These are phyloP conservation scores for Penicillium diatomitis DNA, from an alignment of 495 filamentous ascomycete genomes.

Conservation along the genomic window DNA sequence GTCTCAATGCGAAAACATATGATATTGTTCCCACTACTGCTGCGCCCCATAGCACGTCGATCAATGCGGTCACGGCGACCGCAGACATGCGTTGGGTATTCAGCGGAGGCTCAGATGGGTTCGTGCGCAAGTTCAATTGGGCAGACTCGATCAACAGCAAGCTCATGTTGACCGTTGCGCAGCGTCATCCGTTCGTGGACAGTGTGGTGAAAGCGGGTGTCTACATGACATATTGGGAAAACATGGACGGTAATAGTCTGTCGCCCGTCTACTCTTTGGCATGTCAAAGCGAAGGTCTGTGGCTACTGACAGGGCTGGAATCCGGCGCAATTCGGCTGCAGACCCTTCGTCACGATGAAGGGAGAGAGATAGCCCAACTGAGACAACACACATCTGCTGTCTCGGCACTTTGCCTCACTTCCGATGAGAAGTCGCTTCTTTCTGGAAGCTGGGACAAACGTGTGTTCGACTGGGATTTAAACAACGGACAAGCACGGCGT, in stretches of 20 bases:
- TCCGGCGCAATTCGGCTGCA: conserved; percentile 89
- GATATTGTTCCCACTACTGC: conserved; percentile 97
- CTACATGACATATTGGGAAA: conserved; percentile 95
- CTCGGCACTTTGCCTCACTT: conserved; percentile 71
- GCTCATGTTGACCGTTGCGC: conserved; percentile 85
- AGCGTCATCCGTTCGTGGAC: conserved; percentile 94
- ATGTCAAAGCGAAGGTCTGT: conserved; percentile 78
- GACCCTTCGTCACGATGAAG: conserved; percentile 90
- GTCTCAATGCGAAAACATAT: conserved; percentile 72
- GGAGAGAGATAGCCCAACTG: conserved; percentile 72
- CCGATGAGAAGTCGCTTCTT: conserved; percentile 79
- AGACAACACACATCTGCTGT: conserved; percentile 86
- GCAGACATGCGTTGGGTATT: conserved; percentile 95
- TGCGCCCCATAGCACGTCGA: conserved; percentile 87
- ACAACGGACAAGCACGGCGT: conserved; percentile 70
- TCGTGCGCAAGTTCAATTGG: conserved; percentile 93
- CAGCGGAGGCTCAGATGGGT: conserved; percentile 87
- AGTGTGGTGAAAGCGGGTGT: conserved; percentile 91
- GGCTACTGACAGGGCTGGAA: conserved; percentile 84
- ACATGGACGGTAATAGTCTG: conserved; percentile 49
- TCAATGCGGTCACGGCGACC: conserved; percentile 86
- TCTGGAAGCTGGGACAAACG: conserved; percentile 96
- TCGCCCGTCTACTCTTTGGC: conserved; percentile 93
- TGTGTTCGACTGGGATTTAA: conserved; percentile 90
- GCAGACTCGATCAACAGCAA: conserved; percentile 92